Conservation (phyloP, 2,329 filamentous ascomycete genomes). For the Trichoderma citrinoviride region DNA sequence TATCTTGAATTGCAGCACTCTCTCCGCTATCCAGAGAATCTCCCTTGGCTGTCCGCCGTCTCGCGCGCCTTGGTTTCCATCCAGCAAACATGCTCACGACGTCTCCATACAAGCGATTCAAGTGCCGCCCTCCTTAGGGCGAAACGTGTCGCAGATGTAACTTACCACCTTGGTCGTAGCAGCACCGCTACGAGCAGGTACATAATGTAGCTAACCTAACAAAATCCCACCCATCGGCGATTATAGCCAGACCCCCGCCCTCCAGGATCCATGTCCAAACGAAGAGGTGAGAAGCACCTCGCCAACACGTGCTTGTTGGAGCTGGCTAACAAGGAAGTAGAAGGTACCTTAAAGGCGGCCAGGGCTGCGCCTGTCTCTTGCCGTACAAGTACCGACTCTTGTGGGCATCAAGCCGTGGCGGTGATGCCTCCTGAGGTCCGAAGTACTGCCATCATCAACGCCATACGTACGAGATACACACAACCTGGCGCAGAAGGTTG, state of each 20-base stretch:
- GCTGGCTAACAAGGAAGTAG: background rate
- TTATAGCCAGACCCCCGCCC: constrained; percentile 20
- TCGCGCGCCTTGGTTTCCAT: background rate
- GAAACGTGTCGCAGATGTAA: constrained; percentile 21
- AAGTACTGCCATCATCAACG: too few relatives aligned
- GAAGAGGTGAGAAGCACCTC: background rate
- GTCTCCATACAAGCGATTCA: background rate
- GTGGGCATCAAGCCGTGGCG: background rate
- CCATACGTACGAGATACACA: too few relatives aligned
- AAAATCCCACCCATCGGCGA: constrained; percentile 11
- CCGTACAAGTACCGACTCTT: too few relatives aligned
- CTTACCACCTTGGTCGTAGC: too few relatives aligned
- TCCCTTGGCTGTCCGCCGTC: too few relatives aligned
- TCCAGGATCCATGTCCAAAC: background rate
- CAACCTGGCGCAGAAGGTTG: background rate
- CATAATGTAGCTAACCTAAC: constrained; percentile 12
- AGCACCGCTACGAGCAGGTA: too few relatives aligned
- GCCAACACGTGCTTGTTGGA: constrained; percentile 11
- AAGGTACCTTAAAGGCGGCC: too few relatives aligned
- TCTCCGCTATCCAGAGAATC: too few relatives aligned
- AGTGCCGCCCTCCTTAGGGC: constrained; percentile 19
- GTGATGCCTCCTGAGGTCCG: too few relatives aligned
- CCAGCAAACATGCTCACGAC: too few relatives aligned
- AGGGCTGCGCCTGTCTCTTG: background rate
- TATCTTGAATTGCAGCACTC: too few relatives aligned